Evolutionary conservation across 139 green algal species (phyloP), one percentile per base, ranked within the genome.

Genomic region (Parachlorella kessleri): DNA sequence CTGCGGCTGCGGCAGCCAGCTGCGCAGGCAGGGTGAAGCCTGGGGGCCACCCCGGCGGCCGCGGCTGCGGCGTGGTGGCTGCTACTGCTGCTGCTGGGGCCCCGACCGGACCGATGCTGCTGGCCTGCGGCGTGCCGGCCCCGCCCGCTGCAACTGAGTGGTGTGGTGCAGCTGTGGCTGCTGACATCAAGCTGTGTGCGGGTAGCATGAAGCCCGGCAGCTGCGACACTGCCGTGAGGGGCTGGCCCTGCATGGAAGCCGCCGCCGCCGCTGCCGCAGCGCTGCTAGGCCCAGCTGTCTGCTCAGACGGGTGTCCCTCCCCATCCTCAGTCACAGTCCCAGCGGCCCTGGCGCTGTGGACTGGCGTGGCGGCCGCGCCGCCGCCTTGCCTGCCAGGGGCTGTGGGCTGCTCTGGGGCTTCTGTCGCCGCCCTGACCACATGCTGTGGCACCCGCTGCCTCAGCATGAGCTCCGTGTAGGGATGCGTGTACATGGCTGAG

Each of bases 401-500:
- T 54, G 41, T 33, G 71, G 64, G 64, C 68, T 55, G 53, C 59
- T 66, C 55, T 40, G 63, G 53, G 18, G n/a, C 55, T 32, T 83
- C 55, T 33, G 38, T 53, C 9, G 39, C 66, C 54, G 35, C 35
- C 53, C 38, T 38, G 55, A 72, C 40, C 36, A 71, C 73, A 68
- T 86, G 81, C 39, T 67, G 66, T 26, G 82, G 66, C 35, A 87
- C 69, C 33, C 37, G 74, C 9, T 80, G 69, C 5, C 75, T 42
- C 35, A 96, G 83, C 64, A 96, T 74, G 21, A 87, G 67, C 14
- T 75, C 38, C 6, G 85, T 87, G 80, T 92, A 91, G 6, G 88
- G 88, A 80, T 95, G 92, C 32, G 91, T 21, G 73, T 72, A 82
- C 28, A 75, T 83, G n/a, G 81, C 87, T 3, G 42, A 70, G 6